Base-by-base conservation (phyloP, 495 filamentous ascomycete species). In the Cetradonia linearis region DNA sequence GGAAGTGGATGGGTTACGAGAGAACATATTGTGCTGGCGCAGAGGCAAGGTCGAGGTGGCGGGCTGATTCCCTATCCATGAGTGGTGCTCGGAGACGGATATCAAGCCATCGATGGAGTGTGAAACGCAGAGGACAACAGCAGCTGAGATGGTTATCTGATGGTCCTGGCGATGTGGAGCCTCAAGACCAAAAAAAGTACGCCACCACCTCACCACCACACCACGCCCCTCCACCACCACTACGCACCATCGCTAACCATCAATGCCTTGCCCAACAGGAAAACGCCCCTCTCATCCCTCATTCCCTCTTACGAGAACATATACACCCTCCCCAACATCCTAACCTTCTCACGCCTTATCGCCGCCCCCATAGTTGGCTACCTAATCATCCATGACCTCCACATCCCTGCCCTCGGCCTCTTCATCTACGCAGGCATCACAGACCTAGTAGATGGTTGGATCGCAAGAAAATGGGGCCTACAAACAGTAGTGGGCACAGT, bases 401-500 rank as follows among this genome's bases (percentile, higher is more conserved):
- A 93, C 70, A 74, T 77, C 46, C 80, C 79, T 65, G 88, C 94
- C 0, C 72, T 95, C n/a, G 82, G 81, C 18, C 79, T 98, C 14
- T 96, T 97, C 67, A 84, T 84, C 33, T 94, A 95, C 70, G 93
- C 93, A 25, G 92, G 90, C 44, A 78, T 94, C 65, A 95, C 92
- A 31, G 93, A 98, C 66, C 75, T 93, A 0, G 77, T 96, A 3
- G 93, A 98, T 72, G 93, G 93, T 42, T 96, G 83, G 75, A 90
- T 98, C 60, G 93, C 93, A 18, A 83, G 93, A 46, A 78, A 77
- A 53, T 97, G 86, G 80, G 85, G 91, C 42, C 82, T 89, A 13
- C 85, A 91, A 72, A 97, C 93, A 0, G 94, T 98, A 1, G 89
- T 97, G 16, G 93, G 93, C n/a, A 91, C 87, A 52, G 83, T 98